phyloP scores from a whole-genome alignment of 345 rosid genomes.

The Mercurialis annua region DNA sequence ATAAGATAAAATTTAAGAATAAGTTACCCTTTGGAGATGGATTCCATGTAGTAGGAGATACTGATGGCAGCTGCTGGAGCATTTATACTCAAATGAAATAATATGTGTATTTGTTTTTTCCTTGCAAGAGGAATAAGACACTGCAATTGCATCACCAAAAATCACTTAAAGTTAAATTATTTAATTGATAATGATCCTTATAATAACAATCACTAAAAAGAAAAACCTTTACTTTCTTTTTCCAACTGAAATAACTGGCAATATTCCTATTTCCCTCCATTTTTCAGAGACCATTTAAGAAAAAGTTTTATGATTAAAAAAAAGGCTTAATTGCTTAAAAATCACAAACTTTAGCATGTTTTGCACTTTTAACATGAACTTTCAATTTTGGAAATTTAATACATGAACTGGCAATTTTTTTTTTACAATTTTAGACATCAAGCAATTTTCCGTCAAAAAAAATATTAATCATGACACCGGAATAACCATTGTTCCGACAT shows the following conservation, averaged over 20 bases:
- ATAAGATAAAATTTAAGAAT: constrained; percentile 3
- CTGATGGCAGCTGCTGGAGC: constrained; percentile 29
- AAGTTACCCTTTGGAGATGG: constrained; percentile 33
- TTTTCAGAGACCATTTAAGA: not conserved
- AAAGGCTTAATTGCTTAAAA: too few relatives aligned
- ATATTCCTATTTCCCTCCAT: not conserved
- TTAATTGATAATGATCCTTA: not conserved
- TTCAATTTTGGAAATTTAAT: too few relatives aligned
- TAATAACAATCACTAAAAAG: not conserved
- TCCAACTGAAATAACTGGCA: not conserved
- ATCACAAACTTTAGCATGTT: too few relatives aligned
- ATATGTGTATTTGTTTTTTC: not conserved
- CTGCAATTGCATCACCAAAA: constrained; percentile 9
- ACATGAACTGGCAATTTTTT: too few relatives aligned
- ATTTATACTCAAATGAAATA: constrained; percentile 21
- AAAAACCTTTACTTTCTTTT: not conserved
- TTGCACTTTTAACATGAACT: too few relatives aligned
- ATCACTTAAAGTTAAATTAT: not conserved
- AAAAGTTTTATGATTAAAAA: too few relatives aligned
- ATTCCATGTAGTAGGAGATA: constrained; percentile 32
- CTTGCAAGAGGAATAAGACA: constrained; percentile 2
- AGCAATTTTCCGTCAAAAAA: too few relatives aligned
- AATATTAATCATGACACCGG: too few relatives aligned
- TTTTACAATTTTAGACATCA: too few relatives aligned
- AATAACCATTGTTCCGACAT: too few relatives aligned